Conservation (phyloP, 2,329 filamentous ascomycete species). For the Penicillium sp. region DNA sequence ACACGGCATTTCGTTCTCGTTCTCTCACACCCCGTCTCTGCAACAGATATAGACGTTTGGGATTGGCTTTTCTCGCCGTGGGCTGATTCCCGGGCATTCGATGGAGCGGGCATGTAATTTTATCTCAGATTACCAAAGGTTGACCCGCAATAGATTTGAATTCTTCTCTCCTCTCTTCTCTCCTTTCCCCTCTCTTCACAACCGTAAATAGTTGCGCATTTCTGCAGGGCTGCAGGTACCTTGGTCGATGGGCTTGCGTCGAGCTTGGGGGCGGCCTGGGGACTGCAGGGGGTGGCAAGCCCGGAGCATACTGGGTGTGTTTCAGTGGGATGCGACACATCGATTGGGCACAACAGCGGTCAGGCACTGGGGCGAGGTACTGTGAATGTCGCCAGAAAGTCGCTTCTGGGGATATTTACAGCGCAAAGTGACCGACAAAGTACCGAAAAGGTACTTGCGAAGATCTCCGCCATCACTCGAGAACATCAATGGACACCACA, state of each 20-base stretch:
- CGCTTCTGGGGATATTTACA: not conserved
- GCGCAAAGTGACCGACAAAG: not conserved
- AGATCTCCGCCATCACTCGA: constrained; percentile 1
- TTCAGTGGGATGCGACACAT: constrained; percentile 12
- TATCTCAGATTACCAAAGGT: constrained; percentile 37
- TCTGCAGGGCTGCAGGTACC: constrained; percentile 17
- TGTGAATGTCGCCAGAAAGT: not conserved
- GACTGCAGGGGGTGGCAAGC: constrained; percentile 1
- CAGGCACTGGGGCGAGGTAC: constrained; percentile 19
- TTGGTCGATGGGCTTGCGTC: constrained; percentile 1
- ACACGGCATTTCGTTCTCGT: constrained; percentile 22
- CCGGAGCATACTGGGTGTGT: constrained; percentile 12
- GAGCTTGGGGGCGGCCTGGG: not conserved
- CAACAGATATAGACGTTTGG: constrained; percentile 25
- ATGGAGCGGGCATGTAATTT: constrained; percentile 44
- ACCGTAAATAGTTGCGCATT: constrained; percentile 24
- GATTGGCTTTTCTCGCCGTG: constrained; percentile 28
- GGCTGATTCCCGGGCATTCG: constrained; percentile 29
- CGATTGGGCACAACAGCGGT: constrained; percentile 31
- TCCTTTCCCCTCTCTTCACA: constrained; percentile 25
- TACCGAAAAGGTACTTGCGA: constrained; percentile 5
- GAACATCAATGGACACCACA: constrained; percentile 17
- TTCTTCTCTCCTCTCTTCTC: constrained; percentile 20
- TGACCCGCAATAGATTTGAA: constrained; percentile 40
- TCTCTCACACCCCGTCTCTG: constrained; percentile 25